Base-by-base conservation (phyloP, 2,329 filamentous ascomycete species). In the Exophiala calicioides region DNA sequence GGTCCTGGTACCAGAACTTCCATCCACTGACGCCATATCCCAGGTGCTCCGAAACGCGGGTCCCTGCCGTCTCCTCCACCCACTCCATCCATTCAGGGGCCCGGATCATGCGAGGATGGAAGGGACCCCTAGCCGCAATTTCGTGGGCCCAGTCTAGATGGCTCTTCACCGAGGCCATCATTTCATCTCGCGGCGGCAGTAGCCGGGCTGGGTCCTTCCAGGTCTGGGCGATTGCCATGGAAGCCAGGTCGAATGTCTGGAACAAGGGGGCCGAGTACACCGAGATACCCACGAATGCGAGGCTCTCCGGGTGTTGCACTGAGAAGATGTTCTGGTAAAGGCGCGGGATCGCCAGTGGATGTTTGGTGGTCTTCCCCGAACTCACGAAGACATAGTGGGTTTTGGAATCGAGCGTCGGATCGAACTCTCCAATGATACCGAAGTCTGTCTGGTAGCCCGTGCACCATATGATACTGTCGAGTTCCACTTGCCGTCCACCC, bases 381-480 rank as follows among this genome's bases (percentile, higher is more conserved):
- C 20, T 21, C 19, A 15, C 39, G 5, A 27, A 24, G 16, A 27
- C 21, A 33, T 53, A 43, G 20, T 45, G 46, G 16, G 40, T 6
- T 32, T 38, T 21, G 26, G 33, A 26, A 15, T 42, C 12, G 20
- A 47, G 27, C 2, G 56, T 58, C 7, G 61, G 62, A 32, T 66
- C 62, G 19, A 58, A 55, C 5, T 53, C 51, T 9, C 60, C 58
- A 5, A 61, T 20, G 15, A 64, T 42, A 21, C 58, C 53, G 35
- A 51, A 62, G 47, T 61, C 54, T 29, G 53, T 50, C n/a, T 55
- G 44, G 51, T 68, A 68, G 32, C 66, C 66, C 6, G 66, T 69
- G 44, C 64, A 66, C 44, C 57, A 67, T 31, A 68, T 61, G 20
- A 69, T 61, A 8, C 59, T 60, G 43, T 67, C 63, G 20, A 68